Conservation (phyloP, 2,329 filamentous ascomycete genomes). For the Ceratocystis eucalypticola region DNA sequence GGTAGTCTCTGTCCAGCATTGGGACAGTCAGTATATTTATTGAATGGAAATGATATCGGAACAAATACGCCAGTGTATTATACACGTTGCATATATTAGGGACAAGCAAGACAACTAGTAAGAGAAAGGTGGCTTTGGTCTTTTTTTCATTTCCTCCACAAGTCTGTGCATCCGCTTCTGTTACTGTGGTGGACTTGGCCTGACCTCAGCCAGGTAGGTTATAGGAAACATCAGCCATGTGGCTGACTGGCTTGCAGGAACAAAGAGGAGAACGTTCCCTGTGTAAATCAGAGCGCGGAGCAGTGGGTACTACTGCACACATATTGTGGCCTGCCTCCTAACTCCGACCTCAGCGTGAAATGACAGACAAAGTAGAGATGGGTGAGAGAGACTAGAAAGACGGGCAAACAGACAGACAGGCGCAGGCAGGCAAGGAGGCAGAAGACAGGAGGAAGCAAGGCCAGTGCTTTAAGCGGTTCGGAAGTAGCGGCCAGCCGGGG, state of each 20-base stretch:
- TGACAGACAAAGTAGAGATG: no score
- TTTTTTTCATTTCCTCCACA: background rate
- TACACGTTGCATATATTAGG: background rate
- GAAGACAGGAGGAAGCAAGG: background rate
- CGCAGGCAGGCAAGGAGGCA: background rate
- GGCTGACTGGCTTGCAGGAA: background rate
- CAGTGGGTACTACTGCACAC: background rate
- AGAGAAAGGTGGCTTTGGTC: background rate
- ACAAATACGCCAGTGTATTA: background rate
- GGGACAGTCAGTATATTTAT: no score
- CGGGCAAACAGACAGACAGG: background rate
- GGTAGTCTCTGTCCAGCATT: no score
- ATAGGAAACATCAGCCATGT: background rate
- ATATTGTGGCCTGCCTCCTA: no score
- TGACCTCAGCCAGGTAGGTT: no score
- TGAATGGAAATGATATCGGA: no score
- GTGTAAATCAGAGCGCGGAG: background rate
- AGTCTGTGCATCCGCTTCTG: background rate
- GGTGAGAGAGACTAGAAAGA: background rate
- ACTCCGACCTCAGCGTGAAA: no score
- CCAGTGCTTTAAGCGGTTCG: background rate
- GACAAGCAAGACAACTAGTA: no score
- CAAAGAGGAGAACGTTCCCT: background rate
- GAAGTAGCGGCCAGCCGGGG: background rate
- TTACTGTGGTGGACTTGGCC: background rate